Evolutionary conservation across 2,329 filamentous ascomycete genomes (phyloP), one percentile per base, ranked within the genome.

Genomic region (Curvularia lunata): DNA sequence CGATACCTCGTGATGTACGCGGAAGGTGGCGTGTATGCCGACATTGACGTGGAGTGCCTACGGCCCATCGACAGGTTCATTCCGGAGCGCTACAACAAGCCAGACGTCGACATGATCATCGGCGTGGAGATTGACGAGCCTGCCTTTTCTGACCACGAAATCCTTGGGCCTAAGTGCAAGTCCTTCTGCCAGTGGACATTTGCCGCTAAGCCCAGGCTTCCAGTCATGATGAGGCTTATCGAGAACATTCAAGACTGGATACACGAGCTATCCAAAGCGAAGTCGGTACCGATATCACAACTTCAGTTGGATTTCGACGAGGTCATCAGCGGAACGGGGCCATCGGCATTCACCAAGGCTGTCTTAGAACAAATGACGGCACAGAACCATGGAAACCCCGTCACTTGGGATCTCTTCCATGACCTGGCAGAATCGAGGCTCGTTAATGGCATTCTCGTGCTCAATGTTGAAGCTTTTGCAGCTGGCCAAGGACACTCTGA

Each of bases 141-240:
- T 0, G 82, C 85, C 8, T 90, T 86, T 75, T 78, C 77, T 18
- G 76, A 86, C 48, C 88, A 91, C 69, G 82, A 85, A 1, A 86
- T 91, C 30, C 79, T 91, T 0, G 88, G 88, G 13, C 82, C 82
- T 48, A 91, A 91, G 75, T 90, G 85, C 37, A 80, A 82, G 63
- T 91, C 88, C 0, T 91, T 91, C 71, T 91, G 88, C 72, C 88
- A 91, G 69, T 91, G 88, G 88, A 91, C 88, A 0, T 89, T 91
- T 67, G 88, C 89, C 79, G 85, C 85, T 65, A 89, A 90, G 69
- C 87, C 88, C 0, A 79, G 81, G 18, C 82, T 87, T 25, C 86
- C 87, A 1, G 86, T 91, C 54, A 90, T 91, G 86, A 79, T 90
- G 73, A 78, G 79, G 30, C 80, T 91, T 3, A 84, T 91, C 46